These are phyloP conservation scores for Nicotiana tomentosiformis DNA, from an alignment of 257 asterid species.

Conservation along the genomic window DNA sequence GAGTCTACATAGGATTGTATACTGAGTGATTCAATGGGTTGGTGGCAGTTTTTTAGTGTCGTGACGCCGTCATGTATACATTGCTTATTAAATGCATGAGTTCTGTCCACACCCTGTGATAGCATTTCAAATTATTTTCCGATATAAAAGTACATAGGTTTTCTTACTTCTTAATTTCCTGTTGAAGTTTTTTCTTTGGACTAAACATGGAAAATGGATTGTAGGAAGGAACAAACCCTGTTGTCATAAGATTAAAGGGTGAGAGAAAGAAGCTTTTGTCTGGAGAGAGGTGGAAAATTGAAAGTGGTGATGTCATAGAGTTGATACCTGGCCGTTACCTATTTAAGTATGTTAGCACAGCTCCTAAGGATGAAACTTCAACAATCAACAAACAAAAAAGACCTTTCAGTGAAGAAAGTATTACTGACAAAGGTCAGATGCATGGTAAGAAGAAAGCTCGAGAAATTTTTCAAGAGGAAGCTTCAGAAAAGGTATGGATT, in stretches of 20 bases:
- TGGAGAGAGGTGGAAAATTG: conserved; percentile 54
- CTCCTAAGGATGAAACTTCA: conserved; percentile 22
- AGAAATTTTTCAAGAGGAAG: conserved; percentile 34
- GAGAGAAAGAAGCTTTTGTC: conserved; percentile 69
- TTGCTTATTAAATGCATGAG: neutral
- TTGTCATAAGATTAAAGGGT: conserved; percentile 53
- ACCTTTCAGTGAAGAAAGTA: conserved; percentile 40
- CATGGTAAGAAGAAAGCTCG: conserved; percentile 45
- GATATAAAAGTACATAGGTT: neutral
- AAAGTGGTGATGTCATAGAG: conserved; percentile 67
- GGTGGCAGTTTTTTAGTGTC: neutral
- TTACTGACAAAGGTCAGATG: conserved; percentile 23
- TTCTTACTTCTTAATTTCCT: neutral
- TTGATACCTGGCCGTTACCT: conserved; percentile 83
- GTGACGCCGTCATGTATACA: neutral
- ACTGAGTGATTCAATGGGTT: neutral
- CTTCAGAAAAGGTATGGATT: conserved; percentile 27
- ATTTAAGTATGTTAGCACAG: conserved; percentile 56
- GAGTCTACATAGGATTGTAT: neutral
- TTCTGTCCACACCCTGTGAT: neutral
- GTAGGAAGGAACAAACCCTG: conserved; percentile 90
- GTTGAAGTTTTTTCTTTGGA: neutral
- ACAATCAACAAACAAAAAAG: conserved; percentile 39
- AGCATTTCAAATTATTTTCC: neutral
- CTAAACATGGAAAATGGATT: conserved; percentile 20